Conservation (phyloP, 257 asterid species). For the Gentiana macrophylla region DNA sequence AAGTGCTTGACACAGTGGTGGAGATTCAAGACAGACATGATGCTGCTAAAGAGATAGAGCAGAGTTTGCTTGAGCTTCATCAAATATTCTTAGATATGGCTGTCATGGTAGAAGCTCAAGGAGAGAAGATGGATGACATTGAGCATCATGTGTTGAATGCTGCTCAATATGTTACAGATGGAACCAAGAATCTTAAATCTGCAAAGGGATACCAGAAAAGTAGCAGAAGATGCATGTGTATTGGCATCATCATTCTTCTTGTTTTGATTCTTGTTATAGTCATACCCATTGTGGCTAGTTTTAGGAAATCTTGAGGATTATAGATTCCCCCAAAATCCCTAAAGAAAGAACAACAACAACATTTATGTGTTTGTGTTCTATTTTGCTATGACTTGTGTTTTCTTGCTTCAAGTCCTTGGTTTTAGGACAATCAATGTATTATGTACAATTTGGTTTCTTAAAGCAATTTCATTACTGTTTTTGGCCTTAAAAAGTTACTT, state of each 20-base stretch:
- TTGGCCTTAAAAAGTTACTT: too few relatives aligned
- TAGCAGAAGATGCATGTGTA: conserved; percentile 67
- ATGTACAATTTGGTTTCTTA: too few relatives aligned
- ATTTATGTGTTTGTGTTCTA: background rate
- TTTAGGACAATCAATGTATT: background rate
- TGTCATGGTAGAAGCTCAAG: conserved; percentile 93
- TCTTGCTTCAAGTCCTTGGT: conserved; percentile 7
- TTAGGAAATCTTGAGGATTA: conserved; percentile 38
- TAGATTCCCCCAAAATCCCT: too few relatives aligned
- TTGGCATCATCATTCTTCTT: conserved; percentile 56
- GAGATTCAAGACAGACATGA: conserved; percentile 76
- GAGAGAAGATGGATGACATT: conserved; percentile 85
- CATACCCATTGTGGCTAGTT: conserved; percentile 66
- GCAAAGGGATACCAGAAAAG: conserved; percentile 69
- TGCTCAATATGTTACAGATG: conserved; percentile 51
- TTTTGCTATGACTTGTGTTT: background rate
- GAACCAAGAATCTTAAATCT: conserved; percentile 59
- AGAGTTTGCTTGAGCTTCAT: conserved; percentile 84
- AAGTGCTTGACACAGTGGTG: conserved; percentile 72
- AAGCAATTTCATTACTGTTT: too few relatives aligned
- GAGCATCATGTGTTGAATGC: conserved; percentile 81
- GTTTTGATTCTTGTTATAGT: conserved; percentile 45
- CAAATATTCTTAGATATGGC: conserved; percentile 90
- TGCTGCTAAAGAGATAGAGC: conserved; percentile 81
- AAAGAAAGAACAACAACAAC: background rate